Evolutionary conservation across 1,284 basidiomycete species (phyloP), one percentile per base, ranked within the genome.

Genomic region (Trichosporon sp.): DNA sequence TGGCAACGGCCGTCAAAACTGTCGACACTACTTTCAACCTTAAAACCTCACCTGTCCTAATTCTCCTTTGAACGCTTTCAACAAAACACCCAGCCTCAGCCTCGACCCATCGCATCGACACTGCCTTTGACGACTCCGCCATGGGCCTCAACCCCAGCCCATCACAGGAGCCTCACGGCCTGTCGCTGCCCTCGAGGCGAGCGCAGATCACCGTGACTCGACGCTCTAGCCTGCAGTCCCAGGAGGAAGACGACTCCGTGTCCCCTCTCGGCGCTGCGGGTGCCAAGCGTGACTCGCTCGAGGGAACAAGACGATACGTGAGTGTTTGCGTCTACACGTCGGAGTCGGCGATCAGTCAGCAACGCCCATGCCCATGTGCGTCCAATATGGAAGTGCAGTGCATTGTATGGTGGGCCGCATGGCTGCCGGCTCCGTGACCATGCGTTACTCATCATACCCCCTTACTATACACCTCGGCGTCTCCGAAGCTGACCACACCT

Each of bases 231-330:
- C 9, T 68, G 13, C 59, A 68, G 29, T 65, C 66, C 32, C 64
- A 68, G 44, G 65, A 64, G 31, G 63, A 54, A 29, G 67, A 64
- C 31, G 67, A 69, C 61, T 60, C 62, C 13, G 60, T 65, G 23
- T 58, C 63, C 8, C 65, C 63, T 16, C 61, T 66, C 34, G 59
- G 63, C 21, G 49, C 19, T 21, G 40, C 49, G 49, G 49, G 49
- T 29, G 49, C 49, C 27, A 54, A 54, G 49, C 59, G 65, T 23
- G 63, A 64, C 63, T 58, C 49, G 36, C 58, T 69, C 21, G 67
- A 69, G 59, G 67, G 67, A 8, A 69, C 67, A 3, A 58, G 67
- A 23, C 63, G 67, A 58, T 69, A 66, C 37, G 67, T 69, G 52
- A 52, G 67, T 63, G 8, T n/a, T 40, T 31, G 14, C 7, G 23